A percentile compares a stretch with the other conserved stretches of the same genome.
Evolutionary conservation across 495 filamentous ascomycete species (phyloP).

Genomic region (Lasiosphaeriaceae sp.): DNA sequence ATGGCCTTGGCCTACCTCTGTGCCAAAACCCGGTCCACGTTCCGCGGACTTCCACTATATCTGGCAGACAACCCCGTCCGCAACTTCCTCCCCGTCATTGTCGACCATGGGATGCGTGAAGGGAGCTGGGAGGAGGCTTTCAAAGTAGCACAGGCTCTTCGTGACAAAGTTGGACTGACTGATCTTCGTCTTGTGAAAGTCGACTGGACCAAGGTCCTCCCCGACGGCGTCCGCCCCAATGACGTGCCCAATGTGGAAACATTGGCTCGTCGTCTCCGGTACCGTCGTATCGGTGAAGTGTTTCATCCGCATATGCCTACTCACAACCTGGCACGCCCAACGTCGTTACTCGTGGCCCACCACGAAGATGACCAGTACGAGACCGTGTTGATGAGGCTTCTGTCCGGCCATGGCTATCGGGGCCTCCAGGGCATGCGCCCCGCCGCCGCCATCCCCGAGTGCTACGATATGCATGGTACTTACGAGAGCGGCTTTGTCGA

Average conservation of each 20-base stretch:
- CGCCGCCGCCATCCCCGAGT: slow-evolving; percentile 73
- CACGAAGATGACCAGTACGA: slow-evolving; percentile 86
- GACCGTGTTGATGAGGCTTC: slow-evolving; percentile 74
- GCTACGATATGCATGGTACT: slow-evolving; percentile 66
- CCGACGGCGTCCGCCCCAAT: slow-evolving; percentile 25
- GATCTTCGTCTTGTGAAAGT: slow-evolving; percentile 21
- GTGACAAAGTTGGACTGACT: slow-evolving; percentile 25
- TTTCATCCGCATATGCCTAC: slow-evolving; percentile 45
- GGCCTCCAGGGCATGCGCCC: slow-evolving; percentile 68
- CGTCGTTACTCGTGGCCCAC: slow-evolving; percentile 69
- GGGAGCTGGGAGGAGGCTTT: slow-evolving; percentile 67
- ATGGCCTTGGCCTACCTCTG: slow-evolving; percentile 89
- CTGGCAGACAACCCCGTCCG: slow-evolving; percentile 32
- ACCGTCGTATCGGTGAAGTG: slow-evolving; percentile 60
- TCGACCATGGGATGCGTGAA: slow-evolving; percentile 71
- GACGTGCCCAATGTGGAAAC: slow-evolving; percentile 68
- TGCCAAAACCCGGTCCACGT: slow-evolving; percentile 26
- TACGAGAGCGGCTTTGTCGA: slow-evolving; percentile 60
- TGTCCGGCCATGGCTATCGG: slow-evolving; percentile 53
- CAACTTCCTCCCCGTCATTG: slow-evolving; percentile 60
- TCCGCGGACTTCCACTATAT: slow-evolving; percentile 25
- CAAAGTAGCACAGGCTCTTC: slow-evolving; percentile 53
- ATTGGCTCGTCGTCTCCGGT: slow-evolving; percentile 69
- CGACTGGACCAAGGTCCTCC: slow-evolving; percentile 32
- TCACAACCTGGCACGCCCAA: neutral